Base-by-base conservation (phyloP, 257 asterid genomes). In the Gardenia jasminoides region DNA sequence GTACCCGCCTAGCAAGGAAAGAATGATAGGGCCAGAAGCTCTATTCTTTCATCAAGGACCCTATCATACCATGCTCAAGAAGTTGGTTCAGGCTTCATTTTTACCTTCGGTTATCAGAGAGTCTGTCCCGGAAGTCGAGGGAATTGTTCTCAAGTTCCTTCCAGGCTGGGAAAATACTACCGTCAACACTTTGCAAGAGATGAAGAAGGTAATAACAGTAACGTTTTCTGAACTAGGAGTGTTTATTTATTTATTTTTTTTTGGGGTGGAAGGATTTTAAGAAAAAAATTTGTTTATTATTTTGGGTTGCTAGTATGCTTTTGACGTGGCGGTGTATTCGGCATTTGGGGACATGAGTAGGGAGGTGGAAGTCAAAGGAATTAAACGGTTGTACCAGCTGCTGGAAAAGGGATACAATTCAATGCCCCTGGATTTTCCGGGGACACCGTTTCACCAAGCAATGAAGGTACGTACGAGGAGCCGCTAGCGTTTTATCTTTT, bases 361-460 rank as follows among this genome's bases (percentile, higher is more conserved):
- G 31, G 94, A 84, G 50, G 48, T 79, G 16, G 92, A 88, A 76
- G 85, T 87, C 10, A 61, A 80, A 72, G 86, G 89, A 50, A 86
- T 90, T 1, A 87, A 84, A 76, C 19, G 72, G 4, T 76, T 88
- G 83, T 92, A 90, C 72, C 87, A 83, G 3, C 61, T 46, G 4
- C 70, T 91, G 12, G 94, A 92, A 83, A 88, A 86, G 78, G 97
- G 97, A 6, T 90, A 92, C 88, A 92, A 92, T 72, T 92, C 94
- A 10, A 89, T 91, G 96, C 90, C 93, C 28, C 61, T 86, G 86
- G 80, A 89, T 81, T 82, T 92, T 74, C 92, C 93, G 0, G 92
- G 94, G 28, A 89, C 92, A 24, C 83, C 85, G 9, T 92, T 84
- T 76, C 78, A 83, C 86, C 83, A 74, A 82, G 90, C 94, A 22